Conservation (phyloP, 2,329 filamentous ascomycete genomes). For the Immersiporthe knoxdaviesiana region DNA sequence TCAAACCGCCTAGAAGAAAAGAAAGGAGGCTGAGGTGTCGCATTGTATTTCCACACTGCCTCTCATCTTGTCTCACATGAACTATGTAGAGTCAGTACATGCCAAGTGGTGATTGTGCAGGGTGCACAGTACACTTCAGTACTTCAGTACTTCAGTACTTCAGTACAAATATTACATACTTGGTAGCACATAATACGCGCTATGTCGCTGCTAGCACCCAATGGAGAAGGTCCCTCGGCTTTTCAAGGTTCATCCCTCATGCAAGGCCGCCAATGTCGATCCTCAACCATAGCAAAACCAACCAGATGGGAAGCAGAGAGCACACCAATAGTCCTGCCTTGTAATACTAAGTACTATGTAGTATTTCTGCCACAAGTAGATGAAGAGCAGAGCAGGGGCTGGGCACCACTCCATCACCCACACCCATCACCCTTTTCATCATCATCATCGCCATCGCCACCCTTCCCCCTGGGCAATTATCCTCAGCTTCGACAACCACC, state of each 20-base stretch:
- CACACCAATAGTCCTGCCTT: background rate
- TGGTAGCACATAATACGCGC: background rate
- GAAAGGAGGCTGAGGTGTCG: background rate
- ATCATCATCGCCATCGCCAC: background rate
- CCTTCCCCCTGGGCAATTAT: background rate
- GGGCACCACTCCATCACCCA: background rate
- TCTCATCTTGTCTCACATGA: background rate
- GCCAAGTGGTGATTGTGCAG: too few species aligned
- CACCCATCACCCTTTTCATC: background rate
- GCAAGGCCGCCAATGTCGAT: background rate
- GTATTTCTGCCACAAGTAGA: too few species aligned
- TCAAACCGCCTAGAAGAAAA: background rate
- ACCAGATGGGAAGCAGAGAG: background rate
- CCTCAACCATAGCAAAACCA: background rate
- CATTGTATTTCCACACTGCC: background rate
- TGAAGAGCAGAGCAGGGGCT: too few species aligned
- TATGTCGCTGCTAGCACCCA: background rate
- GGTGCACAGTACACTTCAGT: too few species aligned
- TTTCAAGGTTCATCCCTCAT: conserved; percentile 3
- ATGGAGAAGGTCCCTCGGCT: conserved; percentile 10
- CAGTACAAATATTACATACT: too few species aligned
- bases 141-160: too few species aligned
- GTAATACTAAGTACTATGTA: too few species aligned
- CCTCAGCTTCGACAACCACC: background rate
- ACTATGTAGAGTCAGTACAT: background rate